These are phyloP conservation scores for Dillenia turbinata DNA, from an alignment of 164 flowering plant species.

Conservation along the genomic window DNA sequence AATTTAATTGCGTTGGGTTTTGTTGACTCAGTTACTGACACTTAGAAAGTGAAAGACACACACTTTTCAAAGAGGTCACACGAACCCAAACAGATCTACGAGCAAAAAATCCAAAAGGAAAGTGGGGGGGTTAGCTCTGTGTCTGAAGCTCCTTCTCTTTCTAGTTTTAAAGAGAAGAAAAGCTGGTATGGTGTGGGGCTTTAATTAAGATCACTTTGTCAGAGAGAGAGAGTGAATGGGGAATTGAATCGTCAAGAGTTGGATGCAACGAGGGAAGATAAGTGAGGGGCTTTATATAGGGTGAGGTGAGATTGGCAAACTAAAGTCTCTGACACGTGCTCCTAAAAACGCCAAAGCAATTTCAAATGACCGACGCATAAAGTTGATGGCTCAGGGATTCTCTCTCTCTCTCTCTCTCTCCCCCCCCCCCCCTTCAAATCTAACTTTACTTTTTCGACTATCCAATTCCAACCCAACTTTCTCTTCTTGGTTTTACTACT, in stretches of 20 bases:
- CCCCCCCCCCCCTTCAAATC: neutral
- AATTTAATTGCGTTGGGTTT: neutral
- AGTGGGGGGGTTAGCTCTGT: neutral
- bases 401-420: neutral
- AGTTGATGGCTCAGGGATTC: neutral
- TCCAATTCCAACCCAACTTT: neutral
- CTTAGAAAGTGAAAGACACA: neutral
- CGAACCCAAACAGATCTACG: neutral
- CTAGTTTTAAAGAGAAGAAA: neutral
- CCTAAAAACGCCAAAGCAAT: neutral
- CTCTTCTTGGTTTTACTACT: neutral
- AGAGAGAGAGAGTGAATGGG: neutral
- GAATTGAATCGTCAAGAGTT: neutral
- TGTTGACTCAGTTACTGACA: neutral
- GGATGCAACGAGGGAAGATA: neutral
- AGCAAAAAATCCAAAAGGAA: neutral
- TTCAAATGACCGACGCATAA: neutral
- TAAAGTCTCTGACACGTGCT: neutral
- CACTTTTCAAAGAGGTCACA: too few relatives aligned
- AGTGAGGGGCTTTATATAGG: neutral
- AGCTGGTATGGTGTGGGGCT: too few relatives aligned
- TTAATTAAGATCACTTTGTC: too few relatives aligned
- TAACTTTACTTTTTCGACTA: neutral
- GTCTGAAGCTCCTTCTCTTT: neutral
- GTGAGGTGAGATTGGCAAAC: neutral